Evolutionary conservation across 768 basidiomycete species (phyloP), one percentile per base, ranked within the genome.

Genomic region (Lactarius sp.): DNA sequence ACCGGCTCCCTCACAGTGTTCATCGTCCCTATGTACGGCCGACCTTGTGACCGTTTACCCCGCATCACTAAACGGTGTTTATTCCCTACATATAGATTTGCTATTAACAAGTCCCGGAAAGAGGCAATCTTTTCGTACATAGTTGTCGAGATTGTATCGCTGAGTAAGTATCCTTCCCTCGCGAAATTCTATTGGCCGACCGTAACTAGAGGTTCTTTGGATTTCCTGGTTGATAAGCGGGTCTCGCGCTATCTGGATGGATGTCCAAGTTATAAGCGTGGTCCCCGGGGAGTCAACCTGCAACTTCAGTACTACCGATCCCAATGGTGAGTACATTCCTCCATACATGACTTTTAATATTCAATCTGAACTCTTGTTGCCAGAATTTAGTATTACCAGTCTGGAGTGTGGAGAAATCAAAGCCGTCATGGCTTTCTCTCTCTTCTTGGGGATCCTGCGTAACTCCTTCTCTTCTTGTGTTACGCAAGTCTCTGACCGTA

Each of bases 41-140:
- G 59, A 6, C 9, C 4, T 12, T 36, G 9, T 36, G 18, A 8
- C 13, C 47, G 33, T 33, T 16, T 34, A 14, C 5, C n/a, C 39
- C 10, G 14, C 33, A 10, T 58, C 20, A 50, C 63, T 39, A 1
- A 51, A 44, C 18, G 36, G 22, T 10, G 18, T 22, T 39, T 33
- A 22, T 13, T 27, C 5, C 6, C 31, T 8, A 18, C 22, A 41
- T n/a, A 12, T 53, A 79, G 79, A 71, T 42, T 75, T 41, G n/a
- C 75, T 20, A 46, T 78, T 22, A 78, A 79, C 60, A 42, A 70
- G 36, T 0, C 74, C 34, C 74, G 77, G 14, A 71, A 68, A 20
- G 78, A 74, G n/a, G 73, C 76, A 0, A 67, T 77, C 51, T 73
- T 76, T 6, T 80, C 79, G 36, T 74, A 73, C 72, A 70, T 79